These are phyloP conservation scores for Boletales sp. DNA, from an alignment of 768 basidiomycete genomes.

Conservation along the genomic window DNA sequence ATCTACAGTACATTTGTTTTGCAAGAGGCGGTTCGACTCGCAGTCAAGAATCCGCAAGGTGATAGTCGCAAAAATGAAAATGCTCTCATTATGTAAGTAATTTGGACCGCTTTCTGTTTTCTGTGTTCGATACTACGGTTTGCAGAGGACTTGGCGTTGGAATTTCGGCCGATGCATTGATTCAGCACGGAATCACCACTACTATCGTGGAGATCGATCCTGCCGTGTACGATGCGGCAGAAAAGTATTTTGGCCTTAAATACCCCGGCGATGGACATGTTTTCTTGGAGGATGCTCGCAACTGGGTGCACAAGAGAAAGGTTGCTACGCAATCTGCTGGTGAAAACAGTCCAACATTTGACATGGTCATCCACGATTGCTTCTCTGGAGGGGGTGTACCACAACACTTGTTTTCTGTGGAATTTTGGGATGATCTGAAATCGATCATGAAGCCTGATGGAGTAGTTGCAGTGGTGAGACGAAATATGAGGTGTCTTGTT, in stretches of 20 bases:
- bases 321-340: conserved; percentile 22
- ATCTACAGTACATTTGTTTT: conserved; percentile 82
- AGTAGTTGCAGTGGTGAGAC: conserved; percentile 74
- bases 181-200: conserved; percentile 61
- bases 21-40: conserved; percentile 80
- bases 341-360: conserved; percentile 36
- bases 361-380: conserved; percentile 84
- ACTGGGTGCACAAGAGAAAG: conserved; percentile 53
- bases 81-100: conserved; percentile 68
- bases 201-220: conserved; percentile 95
- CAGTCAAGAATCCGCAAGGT: conserved; percentile 46
- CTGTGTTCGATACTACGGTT: conserved; percentile 1
- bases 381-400: conserved; percentile 95
- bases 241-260: conserved; percentile 74
- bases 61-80: conserved; percentile 40
- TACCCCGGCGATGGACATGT: conserved; percentile 57
- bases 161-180: conserved; percentile 72
- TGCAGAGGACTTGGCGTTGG: conserved; percentile 85
- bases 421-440: conserved; percentile 79
- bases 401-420: conserved; percentile 73
- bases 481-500: not conserved
- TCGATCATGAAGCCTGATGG: conserved; percentile 63
- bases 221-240: conserved; percentile 80
- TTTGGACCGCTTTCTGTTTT: conserved; percentile 1
- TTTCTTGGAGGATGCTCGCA: conserved; percentile 74